Evolutionary conservation across 345 rosid species (phyloP), one percentile per base, ranked within the genome.

Genomic region (Gossypium raimondii): DNA sequence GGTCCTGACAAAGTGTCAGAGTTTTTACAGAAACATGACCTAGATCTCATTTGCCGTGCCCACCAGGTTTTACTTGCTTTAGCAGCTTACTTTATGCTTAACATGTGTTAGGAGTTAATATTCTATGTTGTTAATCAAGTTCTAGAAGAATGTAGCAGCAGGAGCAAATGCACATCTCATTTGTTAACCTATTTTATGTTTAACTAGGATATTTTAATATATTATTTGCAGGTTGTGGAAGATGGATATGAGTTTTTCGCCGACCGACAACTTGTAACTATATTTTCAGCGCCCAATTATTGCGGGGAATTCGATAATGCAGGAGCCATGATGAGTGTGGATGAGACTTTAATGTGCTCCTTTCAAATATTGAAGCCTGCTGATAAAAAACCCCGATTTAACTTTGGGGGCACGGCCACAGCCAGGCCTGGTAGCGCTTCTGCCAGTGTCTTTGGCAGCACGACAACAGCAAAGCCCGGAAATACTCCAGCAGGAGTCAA

Each of bases 221-320:
- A 14, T 52, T 16, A 52, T 52, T 52, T 52, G 57, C 57, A 52
- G 57, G 57, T 52, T 52, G 57, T 52, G 57, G 57, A 52, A 52
- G 57, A 52, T 52, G 57, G 57, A 52, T 52, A 52, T 6, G 57
- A 52, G 57, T 52, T 52, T 2, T 52, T 93, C 78, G 98, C 94
- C 52, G 72, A 88, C 78, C 76, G 98, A 74, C 92, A 91, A 81
- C 91, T 91, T 73, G 94, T 92, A 62, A 90, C 97, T 17, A 86
- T 92, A 86, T 92, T 87, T 78, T 88, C 97, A 16, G 97, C 97
- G 1, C 94, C 94, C 50, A 92, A 92, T 78, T 92, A 90, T 81
- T 92, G 97, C 20, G 97, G 97, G 55, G 97, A 92, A 77, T 92
- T 90, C 77, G 97, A 92, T 77, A 89, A 85, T 80, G 90, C 89